Evolutionary conservation across 352 stramenopile species (phyloP).

Genomic region (Pythium folliculosum): DNA sequence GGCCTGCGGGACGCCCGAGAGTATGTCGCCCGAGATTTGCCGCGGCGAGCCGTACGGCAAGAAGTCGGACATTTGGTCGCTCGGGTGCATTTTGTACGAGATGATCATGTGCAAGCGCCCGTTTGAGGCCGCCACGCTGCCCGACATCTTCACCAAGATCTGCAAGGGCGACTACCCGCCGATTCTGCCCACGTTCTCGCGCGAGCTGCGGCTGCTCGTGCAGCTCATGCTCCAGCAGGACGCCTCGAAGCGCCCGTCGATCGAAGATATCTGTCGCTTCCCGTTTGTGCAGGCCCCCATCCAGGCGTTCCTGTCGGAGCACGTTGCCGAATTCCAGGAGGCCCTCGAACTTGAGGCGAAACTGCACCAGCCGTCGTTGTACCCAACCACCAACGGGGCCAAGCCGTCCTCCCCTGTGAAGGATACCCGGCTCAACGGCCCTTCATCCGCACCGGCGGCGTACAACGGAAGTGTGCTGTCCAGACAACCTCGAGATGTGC

Average conservation of each 20-base stretch:
- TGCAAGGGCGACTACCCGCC: constrained; percentile 86
- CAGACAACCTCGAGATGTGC: constrained; percentile 10
- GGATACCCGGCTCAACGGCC: constrained; percentile 20
- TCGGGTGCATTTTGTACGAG: constrained; percentile 89
- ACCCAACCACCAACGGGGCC: constrained; percentile 32
- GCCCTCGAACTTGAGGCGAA: constrained; percentile 86
- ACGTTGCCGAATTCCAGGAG: constrained; percentile 86
- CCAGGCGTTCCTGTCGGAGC: constrained; percentile 82
- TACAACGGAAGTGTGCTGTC: constrained; percentile 10
- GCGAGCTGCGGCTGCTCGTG: constrained; percentile 79
- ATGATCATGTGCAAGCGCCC: constrained; percentile 88
- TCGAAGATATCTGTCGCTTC: constrained; percentile 90
- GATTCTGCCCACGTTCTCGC: constrained; percentile 74
- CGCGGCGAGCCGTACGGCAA: constrained; percentile 86
- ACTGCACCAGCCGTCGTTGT: constrained; percentile 78
- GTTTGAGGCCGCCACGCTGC: constrained; percentile 81
- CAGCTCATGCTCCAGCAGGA: constrained; percentile 90
- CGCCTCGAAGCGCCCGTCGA: constrained; percentile 80
- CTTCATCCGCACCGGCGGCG: constrained; percentile 34
- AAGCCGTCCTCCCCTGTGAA: background rate
- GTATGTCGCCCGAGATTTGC: constrained; percentile 90
- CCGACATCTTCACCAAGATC: constrained; percentile 89
- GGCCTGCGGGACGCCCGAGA: constrained; percentile 83
- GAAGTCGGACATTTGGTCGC: constrained; percentile 90
- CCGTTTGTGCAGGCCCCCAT: constrained; percentile 85